Percentiles rank a stretch among this genome's conserved stretches.
phyloP scores from a whole-genome alignment of 2,329 filamentous ascomycete species.

The Tolypocladium pustulatum region DNA sequence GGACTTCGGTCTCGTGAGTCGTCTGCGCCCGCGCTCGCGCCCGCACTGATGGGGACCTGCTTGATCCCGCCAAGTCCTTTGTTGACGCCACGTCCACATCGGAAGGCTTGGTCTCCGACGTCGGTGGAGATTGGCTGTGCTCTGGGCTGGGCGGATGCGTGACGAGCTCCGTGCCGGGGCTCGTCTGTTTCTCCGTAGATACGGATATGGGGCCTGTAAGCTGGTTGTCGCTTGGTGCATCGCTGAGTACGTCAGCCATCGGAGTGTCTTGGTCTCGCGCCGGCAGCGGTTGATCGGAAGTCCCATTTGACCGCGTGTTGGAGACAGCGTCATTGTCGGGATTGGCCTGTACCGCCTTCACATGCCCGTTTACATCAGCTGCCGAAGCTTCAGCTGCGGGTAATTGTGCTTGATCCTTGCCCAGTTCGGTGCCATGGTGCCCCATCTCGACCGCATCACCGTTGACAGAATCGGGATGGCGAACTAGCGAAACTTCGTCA shows the following conservation, averaged over 20 bases:
- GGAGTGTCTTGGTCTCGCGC: not conserved
- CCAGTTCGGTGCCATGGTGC: not conserved
- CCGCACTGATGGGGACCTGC: constrained; percentile 23
- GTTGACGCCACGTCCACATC: constrained; percentile 34
- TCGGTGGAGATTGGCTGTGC: constrained; percentile 35
- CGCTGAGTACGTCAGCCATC: not conserved
- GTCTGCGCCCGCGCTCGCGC: constrained; percentile 14
- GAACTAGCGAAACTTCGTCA: constrained; percentile 22
- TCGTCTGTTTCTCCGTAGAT: constrained; percentile 19
- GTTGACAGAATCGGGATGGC: constrained; percentile 15
- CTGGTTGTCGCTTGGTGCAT: not conserved
- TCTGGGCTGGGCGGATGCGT: constrained; percentile 33
- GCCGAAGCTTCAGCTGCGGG: not conserved
- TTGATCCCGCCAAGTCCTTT: constrained; percentile 19
- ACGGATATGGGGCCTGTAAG: not conserved
- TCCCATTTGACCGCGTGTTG: not conserved
- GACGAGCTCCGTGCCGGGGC: constrained; percentile 30
- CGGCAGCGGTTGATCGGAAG: too few relatives aligned
- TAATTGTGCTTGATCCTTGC: not conserved
- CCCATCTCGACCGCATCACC: constrained; percentile 3
- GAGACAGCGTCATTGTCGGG: not conserved
- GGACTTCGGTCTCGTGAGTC: constrained; percentile 58
- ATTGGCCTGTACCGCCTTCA: not conserved
- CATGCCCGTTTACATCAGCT: not conserved
- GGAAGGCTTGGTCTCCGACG: constrained; percentile 40